Evolutionary conservation across 768 basidiomycete species (phyloP), one percentile per base, ranked within the genome.

Genomic region (Phaffia tasmanica): DNA sequence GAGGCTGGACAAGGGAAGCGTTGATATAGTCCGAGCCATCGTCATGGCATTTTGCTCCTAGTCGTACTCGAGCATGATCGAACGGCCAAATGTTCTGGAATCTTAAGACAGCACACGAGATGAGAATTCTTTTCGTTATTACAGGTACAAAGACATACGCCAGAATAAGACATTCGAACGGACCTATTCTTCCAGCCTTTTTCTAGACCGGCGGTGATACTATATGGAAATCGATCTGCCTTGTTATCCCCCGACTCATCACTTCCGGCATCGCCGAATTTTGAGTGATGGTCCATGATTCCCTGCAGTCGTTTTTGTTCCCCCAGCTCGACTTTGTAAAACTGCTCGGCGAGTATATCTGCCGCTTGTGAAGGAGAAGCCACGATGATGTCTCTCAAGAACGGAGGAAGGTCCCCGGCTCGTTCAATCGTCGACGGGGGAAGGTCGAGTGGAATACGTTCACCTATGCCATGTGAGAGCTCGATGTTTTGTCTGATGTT

Each of bases 71-170:
- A 25, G 93, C 65, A 23, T 21, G 48, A 64, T 71, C 74, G 49
- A 51, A 97, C 0, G 94, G 94, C 89, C 92, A 98, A 65, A 98
- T 95, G 74, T 98, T 87, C 67, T 87, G 86, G 78, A 95, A 98
- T 69, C 90, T 91, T 30, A 29, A 30, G 51, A 30, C 30, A 30
- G 25, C 27, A 57, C 18, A 35, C 11, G 6, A 49, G 0, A 46
- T 23, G 30, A 25, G 14, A 1, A 21, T 23, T 15, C n/a, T 16
- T 16, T 5, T 16, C 5, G 53, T 54, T 16, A 30, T 4, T 16
- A 54, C 29, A 23, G 29, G 19, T 2, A 30, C 23, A 27, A 42
- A 32, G 48, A 18, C 25, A n/a, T 14, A 51, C n/a, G 23, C 16
- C 25, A 62, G 49, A 46, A 27, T 19, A 56, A 14, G 29, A 61